Evolutionary conservation across 2,329 filamentous ascomycete genomes (phyloP).

Genomic region (Allantophomopsis lycopodina): DNA sequence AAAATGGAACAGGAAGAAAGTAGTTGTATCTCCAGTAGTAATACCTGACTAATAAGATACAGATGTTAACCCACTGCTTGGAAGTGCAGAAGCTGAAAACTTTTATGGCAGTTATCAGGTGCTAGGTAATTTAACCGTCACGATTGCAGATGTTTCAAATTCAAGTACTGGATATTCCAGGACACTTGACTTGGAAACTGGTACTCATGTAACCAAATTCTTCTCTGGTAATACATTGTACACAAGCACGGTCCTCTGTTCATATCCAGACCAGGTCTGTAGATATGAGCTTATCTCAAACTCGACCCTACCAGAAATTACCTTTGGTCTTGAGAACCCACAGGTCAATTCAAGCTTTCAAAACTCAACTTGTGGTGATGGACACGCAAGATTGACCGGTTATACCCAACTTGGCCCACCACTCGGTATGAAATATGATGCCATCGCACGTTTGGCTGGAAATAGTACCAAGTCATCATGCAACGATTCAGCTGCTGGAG

Average conservation of each 20-base stretch:
- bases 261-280: conserved; percentile 24
- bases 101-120: conserved; percentile 32
- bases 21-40: neutral
- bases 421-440: conserved; percentile 29
- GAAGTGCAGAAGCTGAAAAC: conserved; percentile 12
- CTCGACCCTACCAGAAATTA: conserved; percentile 23
- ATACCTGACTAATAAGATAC: conserved; percentile 1
- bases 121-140: conserved; percentile 29
- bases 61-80: conserved; percentile 24
- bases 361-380: conserved; percentile 18
- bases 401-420: conserved; percentile 24
- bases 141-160: conserved; percentile 16
- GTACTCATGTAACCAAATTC: conserved; percentile 22
- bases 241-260: conserved; percentile 27
- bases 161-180: conserved; percentile 22
- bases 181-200: conserved; percentile 27
- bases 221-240: conserved; percentile 19
- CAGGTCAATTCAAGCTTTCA: conserved; percentile 17
- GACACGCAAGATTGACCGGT: conserved; percentile 18
- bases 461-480: conserved; percentile 5
- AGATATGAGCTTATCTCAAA: conserved; percentile 13
- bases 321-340: conserved; percentile 27
- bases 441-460: conserved; percentile 19
- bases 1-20: conserved; percentile 31
- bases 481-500: conserved; percentile 9